These are phyloP conservation scores for Incumbomyces delicatus DNA, from an alignment of 2,329 filamentous ascomycete species.

Conservation along the genomic window DNA sequence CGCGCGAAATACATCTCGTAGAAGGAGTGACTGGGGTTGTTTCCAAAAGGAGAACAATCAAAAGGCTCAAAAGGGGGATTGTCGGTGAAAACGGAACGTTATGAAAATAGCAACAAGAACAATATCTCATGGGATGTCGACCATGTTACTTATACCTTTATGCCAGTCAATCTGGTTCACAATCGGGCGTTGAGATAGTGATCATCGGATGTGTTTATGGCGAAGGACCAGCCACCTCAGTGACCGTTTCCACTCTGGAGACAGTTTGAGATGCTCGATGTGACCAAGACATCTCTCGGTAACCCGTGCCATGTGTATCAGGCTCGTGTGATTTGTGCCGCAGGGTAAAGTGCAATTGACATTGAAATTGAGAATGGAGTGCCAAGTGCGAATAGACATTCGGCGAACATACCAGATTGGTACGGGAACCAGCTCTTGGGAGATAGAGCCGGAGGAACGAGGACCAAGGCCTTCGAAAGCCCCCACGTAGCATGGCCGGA, in stretches of 20 bases:
- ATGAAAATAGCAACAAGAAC: too few species aligned
- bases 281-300: not conserved
- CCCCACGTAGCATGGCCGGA: not conserved
- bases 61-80: not conserved
- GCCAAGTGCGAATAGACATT: slow-evolving; percentile 3
- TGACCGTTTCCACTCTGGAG: not conserved
- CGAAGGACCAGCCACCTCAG: not conserved
- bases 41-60: too few species aligned
- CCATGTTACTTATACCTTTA: not conserved
- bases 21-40: not conserved
- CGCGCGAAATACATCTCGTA: not conserved
- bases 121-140: too few species aligned
- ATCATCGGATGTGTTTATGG: not conserved
- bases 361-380: slow-evolving; percentile 1
- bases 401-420: slow-evolving; percentile 1
- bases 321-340: not conserved
- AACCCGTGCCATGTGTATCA: not conserved
- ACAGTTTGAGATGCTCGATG: not conserved
- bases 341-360: not conserved
- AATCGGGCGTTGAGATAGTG: not conserved
- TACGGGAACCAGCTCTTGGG: not conserved
- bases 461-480: not conserved
- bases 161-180: not conserved
- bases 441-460: not conserved
- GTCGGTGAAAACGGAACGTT: not conserved